Base-by-base conservation (phyloP, 768 basidiomycete genomes). In the Tylopilus vinaceipallidus region DNA sequence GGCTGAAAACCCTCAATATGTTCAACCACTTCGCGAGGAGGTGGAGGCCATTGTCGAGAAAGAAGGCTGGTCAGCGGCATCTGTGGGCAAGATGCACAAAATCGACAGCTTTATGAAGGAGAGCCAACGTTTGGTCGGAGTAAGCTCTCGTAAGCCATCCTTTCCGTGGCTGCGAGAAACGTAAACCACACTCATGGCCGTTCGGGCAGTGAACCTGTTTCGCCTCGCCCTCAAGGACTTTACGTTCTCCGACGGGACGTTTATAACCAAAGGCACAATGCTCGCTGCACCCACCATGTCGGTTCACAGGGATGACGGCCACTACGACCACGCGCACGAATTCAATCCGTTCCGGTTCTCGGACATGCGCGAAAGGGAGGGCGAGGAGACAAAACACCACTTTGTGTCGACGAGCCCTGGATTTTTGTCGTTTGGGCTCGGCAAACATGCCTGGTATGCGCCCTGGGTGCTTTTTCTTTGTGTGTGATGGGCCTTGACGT, bases 141-240 rank as follows among this genome's bases (percentile, higher is more conserved):
- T 24, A 9, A 23, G 22, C 24, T 26, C 39, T n/a, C 26, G 69
- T 69, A 49, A 12, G 69, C 54, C 27, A 5, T 13, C 3, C 2
- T 16, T 16, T 6, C 22, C 33, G 16, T 17, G 32, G 32, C 26
- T 40, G 27, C 27, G 27, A 12, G 6, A 29, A 12, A 6, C 12
- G 27, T 6, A 29, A 29, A n/a, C n/a, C n/a, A 6, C 27, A 29
- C 12, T 29, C 6, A 29, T 12, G 6, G 12, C 12, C 27, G 27
- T 12, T 29, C 27, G 27, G 27, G 6, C 12, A 29, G 27, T 29
- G 27, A 29, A 6, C 27, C 12, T 29, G 27, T 6, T 29, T 6
- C 27, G 27, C 6, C 12, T 29, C 27, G 41, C 27, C 17, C 19
- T 42, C 6, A 42, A 42, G 17, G 41, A 42, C 41, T 42, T 42